Evolutionary conservation across 306 rosid genomes (phyloP), one percentile per base, ranked within the genome.

Genomic region (Casuarina glauca): DNA sequence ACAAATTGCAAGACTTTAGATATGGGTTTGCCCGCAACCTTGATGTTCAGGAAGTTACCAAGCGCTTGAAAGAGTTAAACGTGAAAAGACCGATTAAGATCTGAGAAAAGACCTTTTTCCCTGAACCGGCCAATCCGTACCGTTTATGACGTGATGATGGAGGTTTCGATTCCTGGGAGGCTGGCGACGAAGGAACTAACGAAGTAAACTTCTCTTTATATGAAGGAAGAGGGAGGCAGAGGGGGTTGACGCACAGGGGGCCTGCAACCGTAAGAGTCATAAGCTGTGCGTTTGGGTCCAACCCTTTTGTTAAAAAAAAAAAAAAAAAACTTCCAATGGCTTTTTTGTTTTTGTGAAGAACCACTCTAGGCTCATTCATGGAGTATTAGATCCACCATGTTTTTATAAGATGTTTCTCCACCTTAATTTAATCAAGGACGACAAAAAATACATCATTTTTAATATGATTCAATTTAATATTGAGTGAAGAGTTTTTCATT

Each of bases 61-160:
- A 19, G 12, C 42, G 36, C 43, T 35, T 35, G 32, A 61, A 3
- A 61, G 9, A 61, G 35, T 17, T 46, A 42, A 43, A 43, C 50
- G 10, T 41, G 64, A 58, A 26, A 6, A 5, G 36, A 26, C 16
- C 26, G 26, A 58, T 58, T 41, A 46, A 66, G 71, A 66, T 66
- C 71, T 66, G 71, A 66, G 50, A 8, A 42, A 66, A 42, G 17
- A 66, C 71, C 71, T 42, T 32, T 42, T 42, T 16, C 49, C 41
- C 48, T 16, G 48, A 3, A 48, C 16, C 13, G 7, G 70, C 26
- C 64, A 58, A 10, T 20, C 64, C 9, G 39, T 58, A 11, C 26
- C 11, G 39, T 58, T 0, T 58, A 58, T 58, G 64, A 26, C 64
- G 64, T 58, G 64, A 26, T 58, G 35, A 58, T 58, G 26, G 64